These are phyloP conservation scores for Physcomitrium patens DNA, from an alignment of 225 moss, liverwort and hornwort genomes.

Conservation along the genomic window DNA sequence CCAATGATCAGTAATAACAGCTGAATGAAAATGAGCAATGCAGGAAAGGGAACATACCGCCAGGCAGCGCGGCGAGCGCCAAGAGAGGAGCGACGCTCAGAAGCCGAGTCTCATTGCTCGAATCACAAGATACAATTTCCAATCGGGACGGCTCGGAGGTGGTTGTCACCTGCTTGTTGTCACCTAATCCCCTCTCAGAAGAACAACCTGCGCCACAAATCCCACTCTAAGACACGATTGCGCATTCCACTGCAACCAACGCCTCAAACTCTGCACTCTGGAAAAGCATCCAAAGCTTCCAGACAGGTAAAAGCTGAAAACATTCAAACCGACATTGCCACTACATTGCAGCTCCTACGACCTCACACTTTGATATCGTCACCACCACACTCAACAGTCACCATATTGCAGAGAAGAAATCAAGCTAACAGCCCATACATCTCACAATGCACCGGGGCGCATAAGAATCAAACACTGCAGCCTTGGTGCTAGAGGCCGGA, in stretches of 20 bases:
- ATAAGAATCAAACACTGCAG: neutral
- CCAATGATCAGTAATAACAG: neutral
- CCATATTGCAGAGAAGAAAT: neutral
- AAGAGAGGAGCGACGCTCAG: conserved; percentile 31
- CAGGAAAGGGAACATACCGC: conserved; percentile 30
- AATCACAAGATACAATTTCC: neutral
- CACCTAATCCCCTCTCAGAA: conserved; percentile 15
- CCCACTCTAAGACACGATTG: neutral
- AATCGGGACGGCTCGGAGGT: neutral
- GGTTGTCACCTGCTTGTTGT: neutral
- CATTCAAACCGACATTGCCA: neutral
- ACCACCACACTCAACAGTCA: neutral
- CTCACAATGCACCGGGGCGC: conserved; percentile 4
- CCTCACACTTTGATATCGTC: neutral
- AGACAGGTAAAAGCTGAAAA: neutral
- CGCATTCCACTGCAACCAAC: neutral
- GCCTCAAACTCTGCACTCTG: neutral
- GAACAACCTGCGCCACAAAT: conserved; percentile 12
- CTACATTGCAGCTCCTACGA: conserved; percentile 2
- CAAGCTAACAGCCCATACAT: neutral
- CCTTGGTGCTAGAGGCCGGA: neutral
- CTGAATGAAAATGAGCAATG: neutral
- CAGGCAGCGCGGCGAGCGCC: conserved; percentile 46
- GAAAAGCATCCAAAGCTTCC: no score
- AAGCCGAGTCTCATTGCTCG: conserved; percentile 32